Percentiles rank a stretch among this genome's conserved stretches.
Evolutionary conservation across 192 early-diverging fungal species (phyloP).

Genomic region (Coemansia sp.): DNA sequence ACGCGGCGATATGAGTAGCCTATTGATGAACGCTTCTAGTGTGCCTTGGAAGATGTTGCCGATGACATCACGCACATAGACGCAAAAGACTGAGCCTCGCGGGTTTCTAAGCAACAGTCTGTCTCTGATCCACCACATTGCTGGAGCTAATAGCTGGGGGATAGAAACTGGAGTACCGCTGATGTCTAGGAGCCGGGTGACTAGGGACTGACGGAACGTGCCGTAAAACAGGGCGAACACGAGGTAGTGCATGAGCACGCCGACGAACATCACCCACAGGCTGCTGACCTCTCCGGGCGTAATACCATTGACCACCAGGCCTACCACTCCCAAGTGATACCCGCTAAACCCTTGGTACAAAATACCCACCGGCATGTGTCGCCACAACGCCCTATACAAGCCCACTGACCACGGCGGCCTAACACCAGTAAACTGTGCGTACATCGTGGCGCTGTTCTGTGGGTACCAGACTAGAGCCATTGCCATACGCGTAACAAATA

Average conservation of each 20-base stretch:
- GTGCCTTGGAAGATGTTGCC: constrained; percentile 10
- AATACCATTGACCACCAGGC: neutral
- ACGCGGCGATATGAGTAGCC: constrained; percentile 10
- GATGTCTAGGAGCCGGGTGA: constrained; percentile 15
- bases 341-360: constrained; percentile 26
- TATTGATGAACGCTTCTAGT: neutral
- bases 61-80: constrained; percentile 36
- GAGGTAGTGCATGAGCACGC: constrained; percentile 27
- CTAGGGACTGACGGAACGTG: constrained; percentile 28
- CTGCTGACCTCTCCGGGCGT: neutral
- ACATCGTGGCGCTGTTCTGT: constrained; percentile 26
- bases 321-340: constrained; percentile 14
- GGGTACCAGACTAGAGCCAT: constrained; percentile 26
- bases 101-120: constrained; percentile 12
- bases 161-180: neutral
- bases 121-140: constrained; percentile 25
- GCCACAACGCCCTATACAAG: constrained; percentile 1
- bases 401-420: neutral
- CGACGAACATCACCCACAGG: neutral
- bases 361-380: constrained; percentile 16
- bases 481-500: constrained; percentile 1
- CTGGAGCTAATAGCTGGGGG: neutral
- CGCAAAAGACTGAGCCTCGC: constrained; percentile 25
- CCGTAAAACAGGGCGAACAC: constrained; percentile 37
- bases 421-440: constrained; percentile 19